Conservation (phyloP, 768 basidiomycete genomes). For the Tricholoma matsutake region DNA sequence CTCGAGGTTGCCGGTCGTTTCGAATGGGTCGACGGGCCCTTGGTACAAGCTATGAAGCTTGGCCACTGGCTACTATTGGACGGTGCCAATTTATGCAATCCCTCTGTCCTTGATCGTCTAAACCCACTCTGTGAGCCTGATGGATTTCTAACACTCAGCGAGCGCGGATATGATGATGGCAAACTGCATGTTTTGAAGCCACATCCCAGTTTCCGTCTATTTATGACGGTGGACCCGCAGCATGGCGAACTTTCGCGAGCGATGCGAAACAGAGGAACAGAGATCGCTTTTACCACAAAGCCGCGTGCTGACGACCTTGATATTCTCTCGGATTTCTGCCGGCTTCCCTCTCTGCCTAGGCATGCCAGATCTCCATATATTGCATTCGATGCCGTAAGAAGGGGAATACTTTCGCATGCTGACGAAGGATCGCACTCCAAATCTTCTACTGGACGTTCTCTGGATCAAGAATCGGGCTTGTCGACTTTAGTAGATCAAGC, state of each 20-base stretch:
- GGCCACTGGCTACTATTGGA: conserved; percentile 92
- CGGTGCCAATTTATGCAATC: conserved; percentile 90
- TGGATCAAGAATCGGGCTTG: conserved; percentile 49
- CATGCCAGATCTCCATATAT: conserved; percentile 13
- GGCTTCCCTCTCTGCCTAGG: conserved; percentile 30
- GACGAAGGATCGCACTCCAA: conserved; percentile 3
- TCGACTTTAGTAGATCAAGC: conserved; percentile 41
- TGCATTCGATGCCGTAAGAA: conserved; percentile 33
- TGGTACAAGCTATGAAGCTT: conserved; percentile 78
- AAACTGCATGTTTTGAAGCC: conserved; percentile 71
- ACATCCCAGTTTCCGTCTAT: conserved; percentile 85
- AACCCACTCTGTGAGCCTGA: conserved; percentile 93
- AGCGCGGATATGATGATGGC: conserved; percentile 82
- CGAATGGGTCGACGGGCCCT: conserved; percentile 94
- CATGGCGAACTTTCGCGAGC: conserved; percentile 94
- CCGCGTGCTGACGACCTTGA: conserved; percentile 43
- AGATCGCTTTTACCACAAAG: conserved; percentile 54
- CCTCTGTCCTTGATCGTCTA: conserved; percentile 93
- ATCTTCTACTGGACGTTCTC: conserved; percentile 35
- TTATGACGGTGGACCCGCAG: conserved; percentile 92
- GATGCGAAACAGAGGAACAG: conserved; percentile 96
- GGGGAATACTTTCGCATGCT: conserved; percentile 26
- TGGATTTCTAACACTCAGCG: conserved; percentile 81
- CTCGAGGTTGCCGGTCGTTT: conserved; percentile 53
- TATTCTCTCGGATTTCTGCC: conserved; percentile 44